Conservation (phyloP, 768 basidiomycete genomes). For the Coprinopsis marcescibilis region DNA sequence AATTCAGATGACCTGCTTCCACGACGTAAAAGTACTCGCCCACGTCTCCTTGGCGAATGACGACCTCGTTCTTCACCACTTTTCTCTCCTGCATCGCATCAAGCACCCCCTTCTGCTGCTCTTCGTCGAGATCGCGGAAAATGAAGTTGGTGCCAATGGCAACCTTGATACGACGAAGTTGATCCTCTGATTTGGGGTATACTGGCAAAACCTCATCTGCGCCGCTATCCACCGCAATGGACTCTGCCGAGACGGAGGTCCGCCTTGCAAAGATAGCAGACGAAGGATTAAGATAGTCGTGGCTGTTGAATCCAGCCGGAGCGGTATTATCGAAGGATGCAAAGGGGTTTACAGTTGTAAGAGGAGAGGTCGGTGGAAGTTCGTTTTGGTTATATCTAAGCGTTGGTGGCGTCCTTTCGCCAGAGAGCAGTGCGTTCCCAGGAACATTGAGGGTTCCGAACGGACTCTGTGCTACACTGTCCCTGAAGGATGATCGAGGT, state of each 20-base stretch:
- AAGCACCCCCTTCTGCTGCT: constrained; percentile 88
- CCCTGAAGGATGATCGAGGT: constrained; percentile 52
- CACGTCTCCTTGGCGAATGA: constrained; percentile 94
- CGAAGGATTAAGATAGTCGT: constrained; percentile 67
- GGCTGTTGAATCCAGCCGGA: constrained; percentile 37
- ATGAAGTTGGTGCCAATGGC: constrained; percentile 89
- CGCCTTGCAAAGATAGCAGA: constrained; percentile 84
- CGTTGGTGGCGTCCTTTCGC: constrained; percentile 46
- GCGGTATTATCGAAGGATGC: constrained; percentile 45
- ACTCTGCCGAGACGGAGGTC: constrained; percentile 94
- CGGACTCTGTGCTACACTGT: constrained; percentile 54
- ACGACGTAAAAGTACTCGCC: constrained; percentile 98
- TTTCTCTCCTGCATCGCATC: constrained; percentile 91
- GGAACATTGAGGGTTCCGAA: constrained; percentile 79
- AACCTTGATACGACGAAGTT: constrained; percentile 79
- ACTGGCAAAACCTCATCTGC: constrained; percentile 65
- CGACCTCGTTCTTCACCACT: constrained; percentile 70
- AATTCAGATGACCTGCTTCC: constrained; percentile 80
- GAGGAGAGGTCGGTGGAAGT: constrained; percentile 55
- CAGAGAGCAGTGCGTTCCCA: constrained; percentile 68
- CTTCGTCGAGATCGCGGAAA: constrained; percentile 94
- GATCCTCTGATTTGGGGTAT: constrained; percentile 74
- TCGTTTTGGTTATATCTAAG: constrained; percentile 58
- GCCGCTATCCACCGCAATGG: constrained; percentile 75
- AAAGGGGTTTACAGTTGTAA: constrained; percentile 47